Evolutionary conservation across 2,329 filamentous ascomycete genomes (phyloP).

Genomic region (Apiospora saccharicola): DNA sequence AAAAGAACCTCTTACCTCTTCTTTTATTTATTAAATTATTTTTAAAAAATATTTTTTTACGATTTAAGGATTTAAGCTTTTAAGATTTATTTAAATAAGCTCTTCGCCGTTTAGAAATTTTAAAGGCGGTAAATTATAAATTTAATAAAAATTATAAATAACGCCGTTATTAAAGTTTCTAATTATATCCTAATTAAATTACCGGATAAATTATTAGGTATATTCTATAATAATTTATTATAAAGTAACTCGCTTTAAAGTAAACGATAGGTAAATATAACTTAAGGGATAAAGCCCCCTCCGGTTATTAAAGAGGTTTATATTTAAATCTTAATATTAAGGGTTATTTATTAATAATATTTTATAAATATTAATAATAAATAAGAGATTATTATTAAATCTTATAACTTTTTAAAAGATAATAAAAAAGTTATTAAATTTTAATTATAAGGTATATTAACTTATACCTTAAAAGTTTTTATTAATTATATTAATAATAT

Average conservation of each 20-base stretch:
- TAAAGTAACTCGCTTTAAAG: too few species aligned
- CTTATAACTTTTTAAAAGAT: neutral
- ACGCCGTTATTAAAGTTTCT: neutral
- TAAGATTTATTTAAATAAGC: neutral
- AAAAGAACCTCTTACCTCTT: neutral
- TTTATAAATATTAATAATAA: too few species aligned
- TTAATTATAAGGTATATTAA: neutral
- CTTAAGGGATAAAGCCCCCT: neutral
- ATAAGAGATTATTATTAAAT: too few species aligned
- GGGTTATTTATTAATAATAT: too few species aligned
- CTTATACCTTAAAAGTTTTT: neutral
- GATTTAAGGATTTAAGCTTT: neutral
- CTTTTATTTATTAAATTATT: neutral
- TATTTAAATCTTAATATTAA: too few species aligned
- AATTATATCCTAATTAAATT: neutral
- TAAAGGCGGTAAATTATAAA: neutral
- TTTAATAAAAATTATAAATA: neutral
- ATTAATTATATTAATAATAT: neutral
- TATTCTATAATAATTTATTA: too few species aligned
- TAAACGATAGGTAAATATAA: neutral
- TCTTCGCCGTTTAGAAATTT: neutral
- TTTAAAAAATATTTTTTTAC: neutral
- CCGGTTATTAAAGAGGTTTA: neutral
- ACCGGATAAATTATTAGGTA: too few species aligned
- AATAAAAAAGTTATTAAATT: too few species aligned